Evolutionary conservation across 1,139 yeast genomes (phyloP).

Genomic region (Kodamaea arcana): DNA sequence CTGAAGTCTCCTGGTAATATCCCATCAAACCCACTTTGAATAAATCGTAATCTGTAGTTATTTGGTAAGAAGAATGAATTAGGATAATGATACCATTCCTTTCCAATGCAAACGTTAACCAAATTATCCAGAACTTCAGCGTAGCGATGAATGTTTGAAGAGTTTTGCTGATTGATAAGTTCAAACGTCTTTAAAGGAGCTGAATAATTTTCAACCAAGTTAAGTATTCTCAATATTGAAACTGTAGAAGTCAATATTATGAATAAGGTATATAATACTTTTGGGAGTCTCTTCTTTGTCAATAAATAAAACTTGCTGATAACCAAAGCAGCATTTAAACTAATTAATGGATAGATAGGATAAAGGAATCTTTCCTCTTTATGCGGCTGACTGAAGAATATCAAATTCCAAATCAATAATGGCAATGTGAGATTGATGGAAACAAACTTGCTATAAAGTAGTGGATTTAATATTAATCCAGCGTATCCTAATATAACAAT

Average conservation of each 20-base stretch:
- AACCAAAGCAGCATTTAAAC: conserved; percentile 59
- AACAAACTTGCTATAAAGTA: conserved; percentile 13
- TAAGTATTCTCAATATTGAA: conserved; percentile 38
- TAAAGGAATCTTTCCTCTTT: conserved; percentile 91
- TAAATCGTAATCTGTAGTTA: conserved; percentile 58
- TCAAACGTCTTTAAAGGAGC: conserved; percentile 48
- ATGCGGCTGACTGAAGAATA: conserved; percentile 77
- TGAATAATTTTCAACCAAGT: conserved; percentile 51
- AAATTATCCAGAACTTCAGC: conserved; percentile 1
- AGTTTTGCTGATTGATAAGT: conserved; percentile 10
- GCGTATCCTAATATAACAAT: conserved; percentile 43
- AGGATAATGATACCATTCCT: conserved; percentile 95
- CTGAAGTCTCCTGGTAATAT: conserved; percentile 82
- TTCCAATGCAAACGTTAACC: conserved; percentile 73
- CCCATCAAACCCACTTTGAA: conserved; percentile 79
- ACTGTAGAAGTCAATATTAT: conserved; percentile 9
- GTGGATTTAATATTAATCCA: conserved; percentile 29
- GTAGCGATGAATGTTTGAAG: background rate
- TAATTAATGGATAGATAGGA: conserved; percentile 72
- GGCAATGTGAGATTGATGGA: conserved; percentile 24
- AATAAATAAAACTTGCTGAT: conserved; percentile 22
- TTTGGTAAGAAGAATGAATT: conserved; percentile 75
- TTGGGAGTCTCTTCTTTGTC: conserved; percentile 4
- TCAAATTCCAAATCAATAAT: conserved; percentile 57
- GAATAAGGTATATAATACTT: conserved; percentile 15